A percentile compares a stretch with the other conserved stretches of the same genome.
phyloP scores from a whole-genome alignment of 2,329 filamentous ascomycete species.

The Epicoccum sorghinum region DNA sequence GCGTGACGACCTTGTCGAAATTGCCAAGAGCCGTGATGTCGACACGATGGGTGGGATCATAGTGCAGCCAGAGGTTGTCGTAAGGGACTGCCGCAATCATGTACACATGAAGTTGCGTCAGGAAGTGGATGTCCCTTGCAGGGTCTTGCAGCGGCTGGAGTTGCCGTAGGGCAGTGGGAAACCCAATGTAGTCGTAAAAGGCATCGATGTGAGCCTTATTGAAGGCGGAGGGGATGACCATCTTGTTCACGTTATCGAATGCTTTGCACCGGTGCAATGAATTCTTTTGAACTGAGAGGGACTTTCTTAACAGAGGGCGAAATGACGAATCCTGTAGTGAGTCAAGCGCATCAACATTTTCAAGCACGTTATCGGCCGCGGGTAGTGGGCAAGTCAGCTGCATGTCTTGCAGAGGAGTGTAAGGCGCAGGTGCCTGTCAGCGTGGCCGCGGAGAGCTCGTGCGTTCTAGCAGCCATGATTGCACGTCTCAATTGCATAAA shows the following conservation, averaged over 20 bases:
- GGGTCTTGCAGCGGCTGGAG: slow-evolving; percentile 16
- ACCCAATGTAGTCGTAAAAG: slow-evolving; percentile 42
- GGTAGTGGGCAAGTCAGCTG: not conserved
- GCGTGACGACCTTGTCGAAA: slow-evolving; percentile 57
- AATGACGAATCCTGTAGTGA: slow-evolving; percentile 13
- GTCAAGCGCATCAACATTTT: slow-evolving; percentile 15
- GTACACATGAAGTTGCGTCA: slow-evolving; percentile 51
- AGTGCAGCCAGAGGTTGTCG: slow-evolving; percentile 63
- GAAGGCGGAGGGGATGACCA: slow-evolving; percentile 26
- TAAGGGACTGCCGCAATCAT: slow-evolving; percentile 62
- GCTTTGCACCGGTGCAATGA: not conserved
- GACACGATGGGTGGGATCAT: slow-evolving; percentile 40
- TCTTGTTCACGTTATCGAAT: not conserved
- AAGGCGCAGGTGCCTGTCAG: too few species aligned
- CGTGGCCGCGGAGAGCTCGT: not conserved
- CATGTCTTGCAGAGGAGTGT: not conserved
- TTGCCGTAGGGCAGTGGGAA: slow-evolving; percentile 24
- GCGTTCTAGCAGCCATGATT: not conserved
- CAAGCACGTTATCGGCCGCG: slow-evolving; percentile 16
- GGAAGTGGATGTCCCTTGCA: slow-evolving; percentile 38
- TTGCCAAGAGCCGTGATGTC: slow-evolving; percentile 56
- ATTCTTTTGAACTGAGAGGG: not conserved
- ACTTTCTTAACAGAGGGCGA: not conserved
- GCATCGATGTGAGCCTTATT: slow-evolving; percentile 36
- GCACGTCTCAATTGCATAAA: not conserved